Base-by-base conservation (phyloP, 2,329 filamentous ascomycete species). In the Pestalotiopsis fici region DNA sequence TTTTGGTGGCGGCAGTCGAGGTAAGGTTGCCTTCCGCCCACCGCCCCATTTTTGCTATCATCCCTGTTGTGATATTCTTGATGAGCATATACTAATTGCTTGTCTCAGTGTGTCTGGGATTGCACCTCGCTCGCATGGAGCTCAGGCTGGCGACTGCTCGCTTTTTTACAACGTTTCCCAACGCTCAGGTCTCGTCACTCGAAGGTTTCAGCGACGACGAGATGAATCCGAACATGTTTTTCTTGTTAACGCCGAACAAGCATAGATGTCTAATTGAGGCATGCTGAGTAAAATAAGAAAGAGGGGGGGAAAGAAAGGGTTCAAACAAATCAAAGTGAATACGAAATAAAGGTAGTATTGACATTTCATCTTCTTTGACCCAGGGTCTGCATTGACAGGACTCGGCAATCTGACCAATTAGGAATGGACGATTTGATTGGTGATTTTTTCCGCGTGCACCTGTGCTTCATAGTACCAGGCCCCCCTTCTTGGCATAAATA, bases 111-210 rank as follows among this genome's bases (percentile, higher is more conserved):
- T 89, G 87, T 68, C 77, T 90, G 15, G 87, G 87, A 2, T 77
- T 87, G 21, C 84, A 88, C 67, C 79, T 89, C 11, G 87, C 87
- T 0, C 78, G 80, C 15, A 84, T 87, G 75, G 86, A 88, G 69
- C 72, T 88, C 25, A 78, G 85, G 3, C 79, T 86, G 57, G 84
- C 80, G 0, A 78, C 80, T 2, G 83, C 85, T 0, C 77, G 80
- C 12, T 86, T 89, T 74, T 87, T 88, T 74, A 73, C 69, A 18
- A 43, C 67, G 5, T 79, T 77, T 28, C 76, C 76, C 0, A 69
- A 75, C 25, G 74, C 75, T 5, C 72, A 57, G 23, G 65, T 76
- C 13, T 78, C 76, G 2, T 67, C 61, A 1, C 64, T 60, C 4
- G 74, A 77, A 27, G 76, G 74, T 31, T 76, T 79, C 72, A 68